Evolutionary conservation across 2,329 filamentous ascomycete genomes (phyloP), one percentile per base, ranked within the genome.

Genomic region (Monosporascus sp.): DNA sequence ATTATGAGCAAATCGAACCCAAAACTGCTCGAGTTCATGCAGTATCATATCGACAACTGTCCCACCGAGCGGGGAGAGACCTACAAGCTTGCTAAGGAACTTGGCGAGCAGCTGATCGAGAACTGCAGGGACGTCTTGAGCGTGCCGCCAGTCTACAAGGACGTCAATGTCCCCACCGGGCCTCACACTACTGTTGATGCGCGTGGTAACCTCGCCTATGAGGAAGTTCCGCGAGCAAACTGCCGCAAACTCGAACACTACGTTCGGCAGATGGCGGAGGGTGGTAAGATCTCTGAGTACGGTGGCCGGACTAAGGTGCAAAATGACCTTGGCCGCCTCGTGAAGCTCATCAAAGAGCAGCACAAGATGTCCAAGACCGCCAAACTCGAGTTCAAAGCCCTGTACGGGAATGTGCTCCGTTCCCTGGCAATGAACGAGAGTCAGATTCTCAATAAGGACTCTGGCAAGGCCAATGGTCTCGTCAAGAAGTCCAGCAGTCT

Each of bases 1-100:
- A 94, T 99, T 74, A 99, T 99, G 94, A 99, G 97, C 78, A 89
- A 94, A 58, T 96, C 94, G 37, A 99, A 97, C 70, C 94, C 94
- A 2, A 88, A 90, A 37, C 84, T 99, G 1, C 82, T 99, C 54
- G 93, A 99, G 63, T 99, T 97, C 74, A 99, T 99, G 94, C 94
- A 99, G 70, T 97, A 99, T 66, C 94, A 99, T 76, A 99, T 99
- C 67, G 94, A 99, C 67, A 94, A 97, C 77, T 97, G 93, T 76
- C 94, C 94, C 1, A 92, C 92, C 0, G 92, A 99, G 68, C 88
- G 93, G 49, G 94, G 94, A 55, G 94, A 99, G 76, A 99, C 94
- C 1, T 99, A 99, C 74, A 84, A 94, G 74, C 85, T 99, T n/a
- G 94, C 94, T 44, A 96, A 99, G 77, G 86, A 94, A 72, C 87